Conservation (phyloP, 805 yeast species). For the Vanderwaltozyma tropicalis region DNA sequence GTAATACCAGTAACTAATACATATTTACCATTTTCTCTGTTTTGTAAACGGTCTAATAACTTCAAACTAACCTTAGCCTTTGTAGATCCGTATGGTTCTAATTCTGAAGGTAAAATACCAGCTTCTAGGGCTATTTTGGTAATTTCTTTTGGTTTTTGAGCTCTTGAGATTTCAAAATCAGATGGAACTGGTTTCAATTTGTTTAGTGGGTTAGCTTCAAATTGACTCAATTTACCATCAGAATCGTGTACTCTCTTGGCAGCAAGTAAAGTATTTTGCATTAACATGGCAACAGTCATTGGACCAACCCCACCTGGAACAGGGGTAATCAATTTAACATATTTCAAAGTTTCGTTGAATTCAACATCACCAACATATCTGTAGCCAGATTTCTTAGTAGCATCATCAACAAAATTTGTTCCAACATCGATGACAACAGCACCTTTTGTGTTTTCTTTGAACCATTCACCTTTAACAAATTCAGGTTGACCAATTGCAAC, state of each 20-base stretch:
- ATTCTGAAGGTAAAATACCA: conserved; percentile 54
- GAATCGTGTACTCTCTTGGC: conserved; percentile 41
- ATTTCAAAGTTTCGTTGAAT: conserved; percentile 38
- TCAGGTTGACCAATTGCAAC: conserved; percentile 68
- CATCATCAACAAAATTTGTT: conserved; percentile 62
- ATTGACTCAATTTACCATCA: conserved; percentile 18
- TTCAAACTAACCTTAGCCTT: conserved; percentile 68
- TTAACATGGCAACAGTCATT: conserved; percentile 79
- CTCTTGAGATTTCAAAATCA: conserved; percentile 68
- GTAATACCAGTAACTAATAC: conserved; percentile 75
- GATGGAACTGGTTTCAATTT: conserved; percentile 65
- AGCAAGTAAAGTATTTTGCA: conserved; percentile 59
- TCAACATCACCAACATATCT: conserved; percentile 75
- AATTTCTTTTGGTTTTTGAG: conserved; percentile 63
- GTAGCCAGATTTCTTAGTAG: conserved; percentile 55
- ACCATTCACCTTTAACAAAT: conserved; percentile 67
- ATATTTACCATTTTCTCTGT: conserved; percentile 57
- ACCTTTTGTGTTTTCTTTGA: conserved; percentile 38
- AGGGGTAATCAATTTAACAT: conserved; percentile 53
- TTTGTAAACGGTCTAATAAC: conserved; percentile 49
- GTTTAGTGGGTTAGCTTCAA: conserved; percentile 45
- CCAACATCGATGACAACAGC: conserved; percentile 76
- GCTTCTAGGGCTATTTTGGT: conserved; percentile 59
- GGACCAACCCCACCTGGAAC: conserved; percentile 93
- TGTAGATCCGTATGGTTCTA: conserved; percentile 65